Percentiles rank a stretch among this genome's conserved stretches.
Evolutionary conservation across 2,329 filamentous ascomycete genomes (phyloP).

Genomic region (Madurella mycetomatis): DNA sequence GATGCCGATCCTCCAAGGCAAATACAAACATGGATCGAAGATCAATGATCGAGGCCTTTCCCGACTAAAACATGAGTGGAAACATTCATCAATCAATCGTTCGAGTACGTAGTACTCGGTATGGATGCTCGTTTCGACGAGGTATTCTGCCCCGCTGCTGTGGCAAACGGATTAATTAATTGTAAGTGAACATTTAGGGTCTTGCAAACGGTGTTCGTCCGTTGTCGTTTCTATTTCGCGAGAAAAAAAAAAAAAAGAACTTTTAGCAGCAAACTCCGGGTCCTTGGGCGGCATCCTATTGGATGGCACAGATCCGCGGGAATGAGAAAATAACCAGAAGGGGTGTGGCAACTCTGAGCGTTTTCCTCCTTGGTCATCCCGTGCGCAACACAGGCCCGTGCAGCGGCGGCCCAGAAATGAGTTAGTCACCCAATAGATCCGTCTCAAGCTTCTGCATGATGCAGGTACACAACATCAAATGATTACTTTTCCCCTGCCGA

Average conservation of each 20-base stretch:
- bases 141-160: no score
- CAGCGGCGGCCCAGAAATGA: constrained; percentile 9
- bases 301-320: constrained; percentile 8
- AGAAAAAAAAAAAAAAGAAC: not conserved
- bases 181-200: no score
- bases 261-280: not conserved
- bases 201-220: constrained; percentile 1
- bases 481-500: not conserved
- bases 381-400: constrained; percentile 7
- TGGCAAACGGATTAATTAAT: no score
- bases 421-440: constrained; percentile 10
- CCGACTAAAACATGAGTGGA: no score
- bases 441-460: constrained; percentile 4
- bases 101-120: no score
- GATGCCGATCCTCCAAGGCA: no score
- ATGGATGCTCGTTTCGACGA: no score
- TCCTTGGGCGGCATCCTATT: constrained; percentile 7
- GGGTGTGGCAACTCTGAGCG: constrained; percentile 9
- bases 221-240: not conserved
- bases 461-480: constrained; percentile 15
- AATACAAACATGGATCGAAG: no score
- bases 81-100: no score
- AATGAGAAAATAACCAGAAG: constrained; percentile 1
- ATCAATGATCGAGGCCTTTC: no score
- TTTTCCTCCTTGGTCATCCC: constrained; percentile 1